Base-by-base conservation (phyloP, 1,284 basidiomycete genomes). In the Boletellus dicymbophilus region DNA sequence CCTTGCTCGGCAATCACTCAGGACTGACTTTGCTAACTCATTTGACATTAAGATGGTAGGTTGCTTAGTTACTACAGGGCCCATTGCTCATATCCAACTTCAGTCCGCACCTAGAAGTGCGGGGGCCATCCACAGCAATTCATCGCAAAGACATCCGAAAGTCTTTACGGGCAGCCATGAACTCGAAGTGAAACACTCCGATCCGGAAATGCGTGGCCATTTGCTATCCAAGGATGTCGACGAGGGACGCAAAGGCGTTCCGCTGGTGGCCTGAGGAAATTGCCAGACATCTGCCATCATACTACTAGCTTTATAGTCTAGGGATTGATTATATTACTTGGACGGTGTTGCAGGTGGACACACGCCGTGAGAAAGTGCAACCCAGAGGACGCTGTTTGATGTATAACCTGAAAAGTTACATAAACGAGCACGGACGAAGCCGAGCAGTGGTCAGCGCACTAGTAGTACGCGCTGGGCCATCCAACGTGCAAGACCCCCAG, bases 1-100 rank as follows among this genome's bases (percentile, higher is more conserved):
- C 0, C 43, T 62, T 4, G 21, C 41, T 3, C 59, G 59, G 9
- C 38, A 53, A 3, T 12, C 21, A 1, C 34, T 62, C 45, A 50
- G 41, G 22, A 15, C 20, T 6, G 36, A 53, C 4, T 23, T 62
- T 42, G 26, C 11, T 0, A 45, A 37, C 13, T 45, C 52, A 1
- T 36, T 43, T 25, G 50, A 42, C 18, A 6, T 42, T 25, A 48
- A 37, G 9, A 10, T 1, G 25, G 48, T 55, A 22, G 22, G 56
- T 28, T 18, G 15, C 7, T 15, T 12, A 0, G 12, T 23, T 2
- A 10, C 9, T 16, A 26, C 26, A 18, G 10, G n/a, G 2, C 10
- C 22, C n/a, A 30, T 9, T 41, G 1, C 2, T 3, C 1, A 27
- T 21, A 12, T 20, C 7, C 39, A 28, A 15, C 27, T 9, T 7